Evolutionary conservation across 2,329 filamentous ascomycete species (phyloP).

Genomic region (Xylaria sp.): DNA sequence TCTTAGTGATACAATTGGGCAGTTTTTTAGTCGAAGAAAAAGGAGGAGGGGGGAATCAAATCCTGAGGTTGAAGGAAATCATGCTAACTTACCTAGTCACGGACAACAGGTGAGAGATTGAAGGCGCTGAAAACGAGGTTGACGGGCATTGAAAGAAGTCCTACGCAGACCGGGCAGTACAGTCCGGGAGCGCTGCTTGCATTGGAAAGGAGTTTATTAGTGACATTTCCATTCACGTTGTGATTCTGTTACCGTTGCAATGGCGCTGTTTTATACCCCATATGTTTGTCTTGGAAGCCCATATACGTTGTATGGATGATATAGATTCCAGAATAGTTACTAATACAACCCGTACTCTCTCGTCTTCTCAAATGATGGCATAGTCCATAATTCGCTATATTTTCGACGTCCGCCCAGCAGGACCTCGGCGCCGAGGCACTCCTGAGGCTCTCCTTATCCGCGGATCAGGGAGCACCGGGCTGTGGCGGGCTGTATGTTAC

Average conservation of each 20-base stretch:
- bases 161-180: neutral
- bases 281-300: constrained; percentile 28
- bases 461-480: neutral
- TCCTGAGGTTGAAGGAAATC: constrained; percentile 42
- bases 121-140: constrained; percentile 8
- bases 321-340: constrained; percentile 31
- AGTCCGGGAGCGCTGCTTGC: constrained; percentile 37
- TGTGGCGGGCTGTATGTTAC: neutral
- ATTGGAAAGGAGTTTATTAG: constrained; percentile 49
- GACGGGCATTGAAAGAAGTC: constrained; percentile 15
- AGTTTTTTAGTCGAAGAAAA: constrained; percentile 51
- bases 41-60: constrained; percentile 45
- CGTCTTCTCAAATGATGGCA: neutral
- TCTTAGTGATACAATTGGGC: constrained; percentile 54
- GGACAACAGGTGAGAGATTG: constrained; percentile 24
- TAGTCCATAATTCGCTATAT: neutral
- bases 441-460: neutral
- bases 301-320: constrained; percentile 20
- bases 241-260: constrained; percentile 14
- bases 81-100: constrained; percentile 27
- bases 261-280: constrained; percentile 31
- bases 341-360: constrained; percentile 22
- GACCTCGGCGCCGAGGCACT: neutral
- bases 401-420: neutral
- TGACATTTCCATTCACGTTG: constrained; percentile 35